Evolutionary conservation across 2,329 filamentous ascomycete genomes (phyloP).

Genomic region (Emmonsiellopsis sp.): DNA sequence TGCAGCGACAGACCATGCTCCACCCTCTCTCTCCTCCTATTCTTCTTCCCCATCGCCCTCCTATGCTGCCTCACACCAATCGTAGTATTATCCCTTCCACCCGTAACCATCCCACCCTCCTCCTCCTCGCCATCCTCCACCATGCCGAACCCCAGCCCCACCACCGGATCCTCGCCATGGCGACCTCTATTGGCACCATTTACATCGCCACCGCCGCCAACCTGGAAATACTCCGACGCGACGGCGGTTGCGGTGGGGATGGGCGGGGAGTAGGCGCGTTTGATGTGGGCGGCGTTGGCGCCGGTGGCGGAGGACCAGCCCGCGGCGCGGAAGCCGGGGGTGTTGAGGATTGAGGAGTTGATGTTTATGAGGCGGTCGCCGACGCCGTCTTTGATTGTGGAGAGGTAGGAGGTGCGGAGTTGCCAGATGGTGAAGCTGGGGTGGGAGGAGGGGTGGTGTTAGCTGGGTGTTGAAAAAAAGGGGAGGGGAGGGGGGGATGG

Average conservation of each 20-base stretch:
- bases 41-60: slow-evolving; percentile 14
- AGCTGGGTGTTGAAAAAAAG: slow-evolving; percentile 1
- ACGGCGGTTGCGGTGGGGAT: slow-evolving; percentile 51
- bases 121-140: slow-evolving; percentile 49
- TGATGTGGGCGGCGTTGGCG: slow-evolving; percentile 44
- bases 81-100: slow-evolving; percentile 41
- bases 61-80: slow-evolving; percentile 37
- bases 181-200: slow-evolving; percentile 21
- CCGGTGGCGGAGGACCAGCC: slow-evolving; percentile 44
- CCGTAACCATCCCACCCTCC: slow-evolving; percentile 55
- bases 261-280: slow-evolving; percentile 56
- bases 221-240: slow-evolving; percentile 53
- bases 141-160: slow-evolving; percentile 16
- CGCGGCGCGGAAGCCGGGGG: slow-evolving; percentile 54
- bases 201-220: slow-evolving; percentile 19
- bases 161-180: slow-evolving; percentile 13
- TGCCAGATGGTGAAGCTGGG: slow-evolving; percentile 56
- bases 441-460: slow-evolving; percentile 1
- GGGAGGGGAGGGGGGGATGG: neutral
- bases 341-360: slow-evolving; percentile 53
- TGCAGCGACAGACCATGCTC: slow-evolving; percentile 20
- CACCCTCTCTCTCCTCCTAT: slow-evolving; percentile 4
- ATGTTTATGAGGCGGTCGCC: slow-evolving; percentile 57
- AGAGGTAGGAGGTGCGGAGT: slow-evolving; percentile 54
- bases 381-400: slow-evolving; percentile 55